Conservation (phyloP, 108 stramenopile genomes). For the Cyclotella distinguenda region DNA sequence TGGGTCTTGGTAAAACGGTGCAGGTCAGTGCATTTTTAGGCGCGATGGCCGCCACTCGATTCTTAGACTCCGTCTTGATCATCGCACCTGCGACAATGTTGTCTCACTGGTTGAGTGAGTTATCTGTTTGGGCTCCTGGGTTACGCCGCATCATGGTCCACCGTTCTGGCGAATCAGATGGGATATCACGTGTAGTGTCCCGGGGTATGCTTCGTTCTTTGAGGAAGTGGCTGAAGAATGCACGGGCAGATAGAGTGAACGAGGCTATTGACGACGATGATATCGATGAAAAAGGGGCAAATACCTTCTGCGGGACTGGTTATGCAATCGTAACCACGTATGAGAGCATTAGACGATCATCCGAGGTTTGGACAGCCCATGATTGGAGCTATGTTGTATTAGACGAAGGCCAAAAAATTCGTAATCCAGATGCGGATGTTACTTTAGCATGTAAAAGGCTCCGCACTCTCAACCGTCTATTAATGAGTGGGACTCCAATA, state of each 20-base stretch:
- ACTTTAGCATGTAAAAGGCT: conserved; percentile 94
- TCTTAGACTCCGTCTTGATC: conserved; percentile 74
- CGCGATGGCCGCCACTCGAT: conserved; percentile 74
- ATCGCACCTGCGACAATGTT: conserved; percentile 93
- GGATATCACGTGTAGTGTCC: conserved; percentile 37
- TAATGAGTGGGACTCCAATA: conserved; percentile 82
- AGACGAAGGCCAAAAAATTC: conserved; percentile 98
- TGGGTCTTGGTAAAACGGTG: conserved; percentile 95
- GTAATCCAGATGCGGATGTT: conserved; percentile 96
- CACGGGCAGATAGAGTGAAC: conserved; percentile 59
- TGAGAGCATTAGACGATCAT: conserved; percentile 77
- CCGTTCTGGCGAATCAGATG: conserved; percentile 70
- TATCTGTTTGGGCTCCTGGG: conserved; percentile 91
- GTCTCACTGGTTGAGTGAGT: conserved; percentile 91
- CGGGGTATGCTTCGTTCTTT: conserved; percentile 44
- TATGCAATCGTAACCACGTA: conserved; percentile 91
- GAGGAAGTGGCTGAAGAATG: conserved; percentile 62
- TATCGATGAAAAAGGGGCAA: conserved; percentile 46
- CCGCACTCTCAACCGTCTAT: conserved; percentile 26
- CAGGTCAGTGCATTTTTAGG: conserved; percentile 91
- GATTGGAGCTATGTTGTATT: conserved; percentile 91
- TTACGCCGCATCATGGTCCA: conserved; percentile 80
- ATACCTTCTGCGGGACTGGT: conserved; percentile 76
- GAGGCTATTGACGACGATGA: conserved; percentile 80
- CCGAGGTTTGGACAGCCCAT: conserved; percentile 72